Percentiles rank a stretch among this genome's conserved stretches.
Evolutionary conservation across 768 basidiomycete species (phyloP).

Genomic region (Megacollybia marginata): DNA sequence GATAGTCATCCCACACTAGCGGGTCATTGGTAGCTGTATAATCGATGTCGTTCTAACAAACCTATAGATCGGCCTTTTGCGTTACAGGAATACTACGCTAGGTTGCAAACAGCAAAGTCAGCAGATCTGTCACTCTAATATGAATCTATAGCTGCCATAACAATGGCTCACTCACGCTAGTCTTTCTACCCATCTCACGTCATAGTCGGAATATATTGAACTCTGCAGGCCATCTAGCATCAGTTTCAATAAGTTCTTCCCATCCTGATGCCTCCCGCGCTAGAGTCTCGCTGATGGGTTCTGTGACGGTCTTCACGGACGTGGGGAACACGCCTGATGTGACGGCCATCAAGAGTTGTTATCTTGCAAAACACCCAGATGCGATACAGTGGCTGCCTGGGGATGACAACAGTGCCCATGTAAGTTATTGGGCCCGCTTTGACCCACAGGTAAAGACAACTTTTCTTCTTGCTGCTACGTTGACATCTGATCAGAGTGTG

Average conservation of each 20-base stretch:
- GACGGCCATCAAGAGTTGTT: constrained; percentile 30
- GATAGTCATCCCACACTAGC: neutral
- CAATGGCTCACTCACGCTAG: constrained; percentile 46
- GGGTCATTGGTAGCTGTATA: neutral
- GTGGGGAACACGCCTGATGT: constrained; percentile 21
- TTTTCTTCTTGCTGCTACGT: neutral
- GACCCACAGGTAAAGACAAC: constrained; percentile 35
- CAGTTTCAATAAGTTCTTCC: constrained; percentile 9
- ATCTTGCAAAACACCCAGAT: constrained; percentile 40
- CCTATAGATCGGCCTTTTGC: neutral
- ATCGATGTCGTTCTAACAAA: neutral
- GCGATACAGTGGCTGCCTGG: constrained; percentile 46
- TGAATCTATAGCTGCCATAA: constrained; percentile 32
- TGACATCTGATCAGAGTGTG: neutral
- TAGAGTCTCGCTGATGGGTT: neutral
- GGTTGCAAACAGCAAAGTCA: neutral
- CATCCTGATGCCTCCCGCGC: neutral
- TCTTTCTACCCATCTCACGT: constrained; percentile 48
- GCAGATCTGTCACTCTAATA: neutral
- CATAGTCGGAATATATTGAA: constrained; percentile 42
- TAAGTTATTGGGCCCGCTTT: constrained; percentile 48
- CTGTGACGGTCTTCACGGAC: constrained; percentile 27
- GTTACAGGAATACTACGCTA: neutral
- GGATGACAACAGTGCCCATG: constrained; percentile 33
- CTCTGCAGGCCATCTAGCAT: constrained; percentile 31